phyloP scores from a whole-genome alignment of 192 early-diverging fungal genomes.

The Coemansia sp. region DNA sequence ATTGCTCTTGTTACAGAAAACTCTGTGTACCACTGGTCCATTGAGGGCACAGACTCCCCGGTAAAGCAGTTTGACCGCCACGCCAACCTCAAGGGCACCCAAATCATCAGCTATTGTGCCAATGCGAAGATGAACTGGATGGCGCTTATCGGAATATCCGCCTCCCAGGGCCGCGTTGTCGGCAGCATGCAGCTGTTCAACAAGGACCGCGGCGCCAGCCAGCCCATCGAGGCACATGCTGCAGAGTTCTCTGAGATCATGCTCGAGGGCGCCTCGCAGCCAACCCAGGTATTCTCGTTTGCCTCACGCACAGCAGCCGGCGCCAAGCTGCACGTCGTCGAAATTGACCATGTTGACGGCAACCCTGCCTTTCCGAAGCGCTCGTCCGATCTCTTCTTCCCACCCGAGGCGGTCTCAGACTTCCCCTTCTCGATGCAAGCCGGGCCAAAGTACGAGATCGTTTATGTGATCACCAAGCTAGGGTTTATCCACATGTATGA shows the following conservation, averaged over 20 bases:
- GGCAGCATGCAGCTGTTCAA: conserved; percentile 97
- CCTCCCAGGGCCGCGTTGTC: conserved; percentile 84
- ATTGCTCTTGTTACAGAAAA: conserved; percentile 87
- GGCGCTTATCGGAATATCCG: conserved; percentile 91
- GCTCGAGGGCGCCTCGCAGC: conserved; percentile 70
- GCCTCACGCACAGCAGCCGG: conserved; percentile 76
- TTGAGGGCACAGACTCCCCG: conserved; percentile 85
- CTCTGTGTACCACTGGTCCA: conserved; percentile 95
- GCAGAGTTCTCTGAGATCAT: conserved; percentile 91
- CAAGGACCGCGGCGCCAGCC: conserved; percentile 87
- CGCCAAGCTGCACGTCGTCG: conserved; percentile 94
- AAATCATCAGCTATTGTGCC: conserved; percentile 96
- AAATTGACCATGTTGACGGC: conserved; percentile 93
- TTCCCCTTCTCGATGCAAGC: conserved; percentile 98
- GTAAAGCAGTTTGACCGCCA: conserved; percentile 94
- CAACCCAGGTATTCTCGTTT: conserved; percentile 93
- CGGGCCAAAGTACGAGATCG: conserved; percentile 89
- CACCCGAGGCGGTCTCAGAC: conserved; percentile 90
- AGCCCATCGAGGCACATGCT: conserved; percentile 95
- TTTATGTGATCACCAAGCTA: conserved; percentile 96
- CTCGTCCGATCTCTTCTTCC: conserved; percentile 93
- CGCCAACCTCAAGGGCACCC: conserved; percentile 73
- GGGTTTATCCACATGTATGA: conserved; percentile 98
- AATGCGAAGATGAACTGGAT: conserved; percentile 93
- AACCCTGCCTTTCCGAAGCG: conserved; percentile 88